Base-by-base conservation (phyloP, 768 basidiomycete genomes). In the Phylloporus sp. region DNA sequence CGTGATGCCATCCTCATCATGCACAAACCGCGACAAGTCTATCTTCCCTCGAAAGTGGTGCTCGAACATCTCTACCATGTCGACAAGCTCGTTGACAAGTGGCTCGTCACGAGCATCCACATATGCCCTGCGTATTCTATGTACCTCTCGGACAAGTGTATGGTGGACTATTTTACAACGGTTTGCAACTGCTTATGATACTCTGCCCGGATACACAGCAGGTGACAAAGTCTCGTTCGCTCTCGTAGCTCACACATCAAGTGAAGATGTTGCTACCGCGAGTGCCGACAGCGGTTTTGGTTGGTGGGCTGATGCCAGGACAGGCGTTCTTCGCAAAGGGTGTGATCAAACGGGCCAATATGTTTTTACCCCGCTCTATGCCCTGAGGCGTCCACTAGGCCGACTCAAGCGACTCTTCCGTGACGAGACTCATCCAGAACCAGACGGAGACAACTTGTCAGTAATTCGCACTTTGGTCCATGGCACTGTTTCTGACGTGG, bases 1-100 rank as follows among this genome's bases (percentile, higher is more conserved):
- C 64, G 66, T 1, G 67, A 66, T 2, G 72, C 68, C 16, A 22
- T 73, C 41, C 53, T 73, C 22, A 56, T 69, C 44, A 64, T 73
- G 67, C 60, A 65, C 26, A 52, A 27, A 28, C 71, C 72, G 9
- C 66, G 61, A 8, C 49, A 45, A 38, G 45, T 32, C 16, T 69
- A 31, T 34, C 4, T 67, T 5, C 65, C 67, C 0, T 49, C 38
- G 1, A 46, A 60, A 0, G 52, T 58, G 3, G 44, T 70, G 2
- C 57, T 72, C 12, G 58, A 62, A 8, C 50, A 48, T 0, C 57
- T 73, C 43, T 61, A 63, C 49, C 31, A 59, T 8, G 52, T 70
- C 10, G 60, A 59, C 16, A 59, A 54, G 15, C 58, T 73, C 26
- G 47, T 60, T 18, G 49, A 64, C 53, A 72, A 67, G 44, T 55